Evolutionary conservation across 805 yeast species (phyloP), one percentile per base, ranked within the genome.

Genomic region (Candida oleophila): DNA sequence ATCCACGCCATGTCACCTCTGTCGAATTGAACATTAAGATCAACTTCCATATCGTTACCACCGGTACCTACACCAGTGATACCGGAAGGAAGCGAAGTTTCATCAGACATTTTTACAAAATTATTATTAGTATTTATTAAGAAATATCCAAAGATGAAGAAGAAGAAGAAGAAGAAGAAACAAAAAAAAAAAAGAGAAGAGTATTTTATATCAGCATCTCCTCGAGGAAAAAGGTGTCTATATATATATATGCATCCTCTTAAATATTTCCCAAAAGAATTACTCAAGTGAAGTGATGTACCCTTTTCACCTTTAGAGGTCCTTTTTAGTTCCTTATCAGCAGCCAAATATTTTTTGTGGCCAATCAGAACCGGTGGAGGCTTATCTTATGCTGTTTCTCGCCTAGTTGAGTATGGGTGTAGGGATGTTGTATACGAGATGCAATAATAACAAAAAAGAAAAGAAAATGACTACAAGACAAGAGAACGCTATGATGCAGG

Each of bases 1-100:
- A 89, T 77, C 95, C 96, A 90, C 3, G 82, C 89, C 88, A 87
- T 85, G 63, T 89, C 88, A 42, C 85, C 95, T 38, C 71, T 71
- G 50, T 84, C 86, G 61, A 77, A 90, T 57, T 78, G 84, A 8
- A 71, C 69, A 63, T 89, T 89, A 58, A 90, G 73, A 66, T 91
- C 87, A 21, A 78, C 78, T 16, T 81, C 78, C 64, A 88, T 72
- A 32, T 89, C 80, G 69, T 89, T 82, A 57, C 96, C 96, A 53
- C 96, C 96, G 47, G 89, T 82, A 39, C 87, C 85, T 15, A 69
- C 72, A 38, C 76, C 82, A 21, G 87, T 81, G 48, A 78, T 69
- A 16, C 76, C 78, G 12, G 65, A 54, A 30, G 59, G 60, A 54
- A 56, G 43, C 19, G 57, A 51, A 35, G 48, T 15, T n/a, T n/a